phyloP scores from a whole-genome alignment of 1,139 yeast genomes.

The Kodamaea sp. region DNA sequence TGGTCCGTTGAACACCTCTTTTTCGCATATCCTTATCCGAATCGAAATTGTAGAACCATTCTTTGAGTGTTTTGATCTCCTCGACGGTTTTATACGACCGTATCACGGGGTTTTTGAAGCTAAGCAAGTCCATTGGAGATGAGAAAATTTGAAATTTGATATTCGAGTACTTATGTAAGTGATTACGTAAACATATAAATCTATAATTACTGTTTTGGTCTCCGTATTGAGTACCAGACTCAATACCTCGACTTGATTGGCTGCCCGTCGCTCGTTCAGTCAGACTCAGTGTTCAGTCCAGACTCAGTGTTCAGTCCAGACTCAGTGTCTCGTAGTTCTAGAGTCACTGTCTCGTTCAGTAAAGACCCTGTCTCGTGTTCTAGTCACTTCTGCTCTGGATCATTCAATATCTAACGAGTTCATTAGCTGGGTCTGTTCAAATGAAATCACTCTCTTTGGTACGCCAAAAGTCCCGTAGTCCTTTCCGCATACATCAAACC shows the following conservation, averaged over 20 bases:
- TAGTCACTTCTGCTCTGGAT: no score
- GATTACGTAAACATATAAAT: no score
- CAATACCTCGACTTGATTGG: neutral
- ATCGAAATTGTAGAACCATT: constrained; percentile 52
- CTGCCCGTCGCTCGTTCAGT: neutral
- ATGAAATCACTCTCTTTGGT: constrained; percentile 34
- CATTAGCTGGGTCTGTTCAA: constrained; percentile 47
- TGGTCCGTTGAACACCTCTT: constrained; percentile 46
- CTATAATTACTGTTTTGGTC: no score
- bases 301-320: constrained; percentile 1
- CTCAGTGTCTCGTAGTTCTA: no score
- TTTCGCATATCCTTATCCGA: constrained; percentile 22
- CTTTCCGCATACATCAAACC: constrained; percentile 26
- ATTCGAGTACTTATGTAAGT: no score
- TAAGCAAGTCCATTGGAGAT: constrained; percentile 7
- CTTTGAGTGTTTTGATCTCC: constrained; percentile 53
- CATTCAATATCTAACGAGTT: constrained; percentile 30
- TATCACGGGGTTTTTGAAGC: constrained; percentile 38
- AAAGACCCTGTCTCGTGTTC: no score
- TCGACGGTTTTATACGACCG: constrained; percentile 52
- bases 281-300: constrained; percentile 1
- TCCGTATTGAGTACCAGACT: neutral
- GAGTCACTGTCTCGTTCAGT: no score
- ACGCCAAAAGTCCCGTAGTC: constrained; percentile 13
- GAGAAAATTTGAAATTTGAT: no score